Evolutionary conservation across 1,139 yeast species (phyloP), one percentile per base, ranked within the genome.

Genomic region (Geotrichum bryndzae): DNA sequence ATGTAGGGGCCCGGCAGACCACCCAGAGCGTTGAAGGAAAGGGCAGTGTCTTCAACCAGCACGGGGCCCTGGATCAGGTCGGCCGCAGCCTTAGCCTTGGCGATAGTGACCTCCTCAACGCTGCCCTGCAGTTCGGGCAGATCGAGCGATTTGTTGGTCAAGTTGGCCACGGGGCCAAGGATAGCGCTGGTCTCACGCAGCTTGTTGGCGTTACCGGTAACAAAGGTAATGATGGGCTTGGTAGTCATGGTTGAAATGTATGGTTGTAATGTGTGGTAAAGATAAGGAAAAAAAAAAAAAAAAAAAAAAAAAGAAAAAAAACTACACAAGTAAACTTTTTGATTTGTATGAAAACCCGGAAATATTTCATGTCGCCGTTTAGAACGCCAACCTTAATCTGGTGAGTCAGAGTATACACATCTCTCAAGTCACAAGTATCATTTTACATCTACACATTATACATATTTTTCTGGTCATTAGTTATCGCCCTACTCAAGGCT

Each of bases 11-110:
- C 99, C 1, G 99, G 99, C 61, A 95, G 81, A 22, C 85, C 86
- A 59, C 88, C 85, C 72, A 88, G 81, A 1, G 96, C 97, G 62
- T 81, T 82, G 74, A 88, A 95, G 10, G 88, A 90, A 57, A 95
- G 81, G 60, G 96, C 92, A 0, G 99, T 95, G 71, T 95, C 99
- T 72, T 95, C 99, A 1, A 92, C 97, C 61, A 95, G 79, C 0
- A 90, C 97, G 0, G 98, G 95, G 0, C 91, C 92, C 1, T 76
- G 73, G 7, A 83, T 66, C 2, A 80, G 69, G 15, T 75, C 72
- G 2, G 96, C 94, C 1, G 99, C 99, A 50, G 84, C 79, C 67
- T 78, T 75, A 61, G 96, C 92, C 74, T 95, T 95, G 70, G 86
- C 90, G 57, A 79, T 81, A 0, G 97, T 88, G 46, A 95, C 94